Percentiles rank a stretch among this genome's conserved stretches.
Conservation (phyloP, 257 asterid genomes). For the Marsdenia floribunda region DNA sequence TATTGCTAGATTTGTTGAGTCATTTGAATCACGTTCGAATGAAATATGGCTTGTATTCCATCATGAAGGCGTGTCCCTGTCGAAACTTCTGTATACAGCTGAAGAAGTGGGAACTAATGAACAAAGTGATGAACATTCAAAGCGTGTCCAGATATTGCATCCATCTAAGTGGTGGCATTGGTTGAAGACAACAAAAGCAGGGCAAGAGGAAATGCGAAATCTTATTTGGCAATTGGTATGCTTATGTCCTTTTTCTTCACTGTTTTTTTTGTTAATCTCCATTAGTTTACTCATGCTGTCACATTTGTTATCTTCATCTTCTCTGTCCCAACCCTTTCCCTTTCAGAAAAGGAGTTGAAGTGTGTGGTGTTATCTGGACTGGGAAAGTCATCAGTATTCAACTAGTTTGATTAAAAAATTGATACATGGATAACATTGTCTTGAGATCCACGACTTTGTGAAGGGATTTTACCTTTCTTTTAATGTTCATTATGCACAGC, state of each 20-base stretch:
- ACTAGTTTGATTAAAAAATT: background rate
- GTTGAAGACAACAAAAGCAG: constrained; percentile 89
- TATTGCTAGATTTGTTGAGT: constrained; percentile 93
- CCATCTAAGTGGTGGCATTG: constrained; percentile 99
- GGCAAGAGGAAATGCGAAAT: constrained; percentile 77
- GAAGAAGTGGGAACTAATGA: constrained; percentile 63
- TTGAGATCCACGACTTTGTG: background rate
- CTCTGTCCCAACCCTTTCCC: background rate
- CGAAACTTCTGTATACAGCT: constrained; percentile 84
- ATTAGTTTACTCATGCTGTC: background rate
- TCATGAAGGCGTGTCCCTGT: constrained; percentile 89
- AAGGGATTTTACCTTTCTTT: background rate
- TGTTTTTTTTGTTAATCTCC: background rate
- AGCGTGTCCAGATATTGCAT: constrained; percentile 77
- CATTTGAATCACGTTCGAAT: constrained; percentile 84
- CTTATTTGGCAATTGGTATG: constrained; percentile 88
- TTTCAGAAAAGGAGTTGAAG: background rate
- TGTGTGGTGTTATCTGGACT: background rate
- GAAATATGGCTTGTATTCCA: constrained; percentile 96
- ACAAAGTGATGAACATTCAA: constrained; percentile 46
- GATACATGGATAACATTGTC: background rate
- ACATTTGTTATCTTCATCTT: background rate
- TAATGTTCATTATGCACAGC: constrained; percentile 1
- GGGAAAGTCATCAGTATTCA: background rate
- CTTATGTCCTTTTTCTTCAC: constrained; percentile 4